Conservation (phyloP, 495 filamentous ascomycete genomes). For the Hapsidospora chrysogenum region DNA sequence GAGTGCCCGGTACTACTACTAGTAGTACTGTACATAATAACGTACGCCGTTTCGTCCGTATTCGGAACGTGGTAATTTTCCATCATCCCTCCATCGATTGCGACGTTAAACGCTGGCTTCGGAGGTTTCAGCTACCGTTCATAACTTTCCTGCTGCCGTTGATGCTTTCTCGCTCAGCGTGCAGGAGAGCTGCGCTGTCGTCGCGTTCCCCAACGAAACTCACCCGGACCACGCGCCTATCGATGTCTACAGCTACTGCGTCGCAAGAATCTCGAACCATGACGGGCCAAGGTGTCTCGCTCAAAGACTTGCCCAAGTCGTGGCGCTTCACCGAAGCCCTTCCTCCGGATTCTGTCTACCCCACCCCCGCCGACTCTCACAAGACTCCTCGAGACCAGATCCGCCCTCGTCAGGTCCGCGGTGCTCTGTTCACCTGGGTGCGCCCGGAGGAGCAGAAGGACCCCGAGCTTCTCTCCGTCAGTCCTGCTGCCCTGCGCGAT, state of each 20-base stretch:
- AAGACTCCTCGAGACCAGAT: slow-evolving; percentile 59
- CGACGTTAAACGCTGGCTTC: no score
- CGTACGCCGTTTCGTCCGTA: no score
- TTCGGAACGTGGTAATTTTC: no score
- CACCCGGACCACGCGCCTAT: no score
- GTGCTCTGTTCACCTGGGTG: slow-evolving; percentile 80
- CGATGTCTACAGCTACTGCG: no score
- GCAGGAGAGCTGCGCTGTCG: no score
- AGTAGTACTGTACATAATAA: no score
- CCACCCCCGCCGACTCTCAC: slow-evolving; percentile 65
- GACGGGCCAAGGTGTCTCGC: slow-evolving; percentile 15
- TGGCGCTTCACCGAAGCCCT: slow-evolving; percentile 68
- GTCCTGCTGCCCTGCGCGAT: slow-evolving; percentile 57
- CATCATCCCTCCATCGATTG: no score
- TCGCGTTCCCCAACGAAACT: no score
- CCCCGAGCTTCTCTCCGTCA: slow-evolving; percentile 66
- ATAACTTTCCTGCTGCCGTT: no score
- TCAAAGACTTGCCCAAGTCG: slow-evolving; percentile 68
- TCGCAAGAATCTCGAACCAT: background rate
- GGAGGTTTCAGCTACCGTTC: no score
- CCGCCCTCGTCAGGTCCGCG: slow-evolving; percentile 68
- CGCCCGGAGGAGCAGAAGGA: slow-evolving; percentile 53
- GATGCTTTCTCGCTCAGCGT: slow-evolving; percentile 1
- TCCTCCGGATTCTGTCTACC: slow-evolving; percentile 61
- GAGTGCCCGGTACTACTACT: no score